phyloP scores from a whole-genome alignment of 129 eudicot genomes.

The Oenanthe sinensis region DNA sequence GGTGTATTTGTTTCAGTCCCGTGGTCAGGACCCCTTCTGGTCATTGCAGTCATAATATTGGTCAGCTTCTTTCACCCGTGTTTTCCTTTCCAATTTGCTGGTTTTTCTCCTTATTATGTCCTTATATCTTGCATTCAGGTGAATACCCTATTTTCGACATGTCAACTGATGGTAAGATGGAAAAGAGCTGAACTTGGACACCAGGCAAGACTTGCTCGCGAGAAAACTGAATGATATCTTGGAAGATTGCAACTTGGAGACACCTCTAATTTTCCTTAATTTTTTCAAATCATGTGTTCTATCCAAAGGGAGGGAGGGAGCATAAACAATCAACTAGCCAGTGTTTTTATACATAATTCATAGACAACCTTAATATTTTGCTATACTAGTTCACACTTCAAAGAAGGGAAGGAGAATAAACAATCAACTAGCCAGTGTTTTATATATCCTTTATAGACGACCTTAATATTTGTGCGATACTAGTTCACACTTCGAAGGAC shows the following conservation, averaged over 20 bases:
- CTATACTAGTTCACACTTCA: not conserved
- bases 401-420: too few species aligned
- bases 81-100: not conserved
- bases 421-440: too few species aligned
- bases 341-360: not conserved
- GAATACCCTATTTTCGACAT: slow-evolving; percentile 64
- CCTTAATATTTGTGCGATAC: too few species aligned
- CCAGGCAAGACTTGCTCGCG: slow-evolving; percentile 66
- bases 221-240: slow-evolving; percentile 44
- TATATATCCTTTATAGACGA: too few species aligned
- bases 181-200: slow-evolving; percentile 90
- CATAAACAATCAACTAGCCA: not conserved
- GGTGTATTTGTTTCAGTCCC: slow-evolving; percentile 83
- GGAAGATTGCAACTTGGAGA: not conserved
- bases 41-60: slow-evolving; percentile 65
- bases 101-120: not conserved
- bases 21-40: slow-evolving; percentile 98
- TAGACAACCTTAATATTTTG: not conserved
- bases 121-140: slow-evolving; percentile 38
- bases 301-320: not conserved
- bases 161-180: slow-evolving; percentile 81
- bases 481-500: not conserved
- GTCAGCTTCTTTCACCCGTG: slow-evolving; percentile 27
- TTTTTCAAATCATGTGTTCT: too few species aligned
- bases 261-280: not conserved